Conservation (phyloP, 1,284 basidiomycete genomes). For the Termitomyces sp. region DNA sequence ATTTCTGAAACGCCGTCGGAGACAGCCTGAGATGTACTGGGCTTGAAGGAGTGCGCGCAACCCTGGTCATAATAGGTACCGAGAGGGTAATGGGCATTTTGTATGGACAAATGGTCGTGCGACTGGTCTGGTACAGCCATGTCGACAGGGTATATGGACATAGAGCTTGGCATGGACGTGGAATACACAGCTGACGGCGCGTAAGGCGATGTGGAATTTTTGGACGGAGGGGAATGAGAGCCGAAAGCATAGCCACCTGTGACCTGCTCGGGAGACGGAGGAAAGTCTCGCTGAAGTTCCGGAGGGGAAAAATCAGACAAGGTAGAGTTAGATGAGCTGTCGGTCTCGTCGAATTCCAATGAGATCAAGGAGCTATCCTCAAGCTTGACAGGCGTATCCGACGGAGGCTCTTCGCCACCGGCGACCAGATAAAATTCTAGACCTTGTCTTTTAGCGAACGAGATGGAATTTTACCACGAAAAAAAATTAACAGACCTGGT, state of each 20-base stretch:
- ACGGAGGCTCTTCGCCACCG: constrained; percentile 66
- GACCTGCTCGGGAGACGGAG: constrained; percentile 30
- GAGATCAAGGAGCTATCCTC: constrained; percentile 43
- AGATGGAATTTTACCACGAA: constrained; percentile 6
- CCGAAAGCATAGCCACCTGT: constrained; percentile 9
- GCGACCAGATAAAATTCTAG: constrained; percentile 57
- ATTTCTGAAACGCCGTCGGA: neutral
- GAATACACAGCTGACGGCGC: constrained; percentile 10
- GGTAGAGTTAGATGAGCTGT: constrained; percentile 33
- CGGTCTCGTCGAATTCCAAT: constrained; percentile 36
- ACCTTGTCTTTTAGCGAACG: constrained; percentile 14
- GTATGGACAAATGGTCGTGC: constrained; percentile 12
- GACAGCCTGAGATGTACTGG: neutral
- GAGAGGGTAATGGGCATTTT: constrained; percentile 13
- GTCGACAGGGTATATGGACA: constrained; percentile 18
- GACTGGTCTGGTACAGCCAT: constrained; percentile 10
- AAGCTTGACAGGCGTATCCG: constrained; percentile 47
- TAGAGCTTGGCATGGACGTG: constrained; percentile 15
- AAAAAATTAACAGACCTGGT: constrained; percentile 42
- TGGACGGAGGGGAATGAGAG: constrained; percentile 11
- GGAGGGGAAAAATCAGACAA: constrained; percentile 40
- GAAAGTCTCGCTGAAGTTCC: constrained; percentile 38
- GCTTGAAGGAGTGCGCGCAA: neutral
- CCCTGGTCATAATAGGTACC: neutral
- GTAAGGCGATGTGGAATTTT: constrained; percentile 6